Conservation (phyloP, 2,329 filamentous ascomycete genomes). For the Botrytis fragariae region DNA sequence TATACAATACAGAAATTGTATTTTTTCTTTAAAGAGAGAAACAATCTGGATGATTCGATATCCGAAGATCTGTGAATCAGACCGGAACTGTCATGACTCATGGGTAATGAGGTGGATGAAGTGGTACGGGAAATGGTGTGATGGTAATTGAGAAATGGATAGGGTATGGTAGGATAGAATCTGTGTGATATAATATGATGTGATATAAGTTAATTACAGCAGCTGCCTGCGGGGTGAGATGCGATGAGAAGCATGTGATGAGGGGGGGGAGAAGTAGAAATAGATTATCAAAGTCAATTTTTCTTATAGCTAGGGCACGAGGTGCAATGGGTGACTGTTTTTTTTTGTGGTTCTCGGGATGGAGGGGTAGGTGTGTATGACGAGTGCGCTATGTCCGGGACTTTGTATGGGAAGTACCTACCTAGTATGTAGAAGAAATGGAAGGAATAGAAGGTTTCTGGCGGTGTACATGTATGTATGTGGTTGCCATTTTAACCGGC, state of each 20-base stretch:
- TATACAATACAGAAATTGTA: neutral
- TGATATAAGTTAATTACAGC: no score
- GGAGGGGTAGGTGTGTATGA: no score
- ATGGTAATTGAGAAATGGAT: neutral
- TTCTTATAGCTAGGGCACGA: neutral
- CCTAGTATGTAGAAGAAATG: neutral
- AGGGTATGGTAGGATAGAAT: neutral
- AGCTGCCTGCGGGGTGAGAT: neutral
- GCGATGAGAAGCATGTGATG: neutral
- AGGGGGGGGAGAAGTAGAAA: neutral
- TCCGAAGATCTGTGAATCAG: neutral
- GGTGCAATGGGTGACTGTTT: neutral
- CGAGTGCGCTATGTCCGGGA: no score
- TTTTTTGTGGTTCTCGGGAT: no score
- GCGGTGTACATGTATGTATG: neutral
- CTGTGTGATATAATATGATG: neutral
- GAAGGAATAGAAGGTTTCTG: neutral
- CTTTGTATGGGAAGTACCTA: neutral
- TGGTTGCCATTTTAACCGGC: neutral
- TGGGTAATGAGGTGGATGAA: neutral
- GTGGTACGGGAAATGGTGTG: neutral
- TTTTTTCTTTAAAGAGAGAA: neutral
- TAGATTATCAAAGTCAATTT: neutral
- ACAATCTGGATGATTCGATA: neutral
- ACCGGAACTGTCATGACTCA: neutral